Percentiles rank a stretch among this genome's conserved stretches.
Conservation (phyloP, 2,329 filamentous ascomycete species). For the Colletotrichum lini region DNA sequence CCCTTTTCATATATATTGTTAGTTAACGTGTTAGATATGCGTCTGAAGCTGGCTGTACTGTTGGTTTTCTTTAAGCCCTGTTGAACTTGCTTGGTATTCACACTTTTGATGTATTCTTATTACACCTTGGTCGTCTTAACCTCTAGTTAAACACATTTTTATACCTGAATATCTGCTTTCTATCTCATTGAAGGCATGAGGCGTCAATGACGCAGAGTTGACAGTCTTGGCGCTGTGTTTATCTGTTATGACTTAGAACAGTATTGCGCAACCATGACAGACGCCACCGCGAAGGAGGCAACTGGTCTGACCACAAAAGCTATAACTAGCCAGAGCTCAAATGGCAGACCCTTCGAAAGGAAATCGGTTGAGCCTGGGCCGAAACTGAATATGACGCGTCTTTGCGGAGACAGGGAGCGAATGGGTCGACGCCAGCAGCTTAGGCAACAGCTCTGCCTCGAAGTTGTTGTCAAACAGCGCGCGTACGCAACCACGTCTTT, state of each 20-base stretch:
- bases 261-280: constrained; percentile 13
- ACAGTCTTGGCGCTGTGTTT: too few species aligned
- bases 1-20: too few species aligned
- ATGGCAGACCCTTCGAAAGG: neutral
- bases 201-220: too few species aligned
- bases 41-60: too few species aligned
- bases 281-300: neutral
- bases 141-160: too few species aligned
- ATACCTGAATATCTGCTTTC: too few species aligned
- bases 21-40: too few species aligned
- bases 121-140: too few species aligned
- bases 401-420: constrained; percentile 24
- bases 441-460: constrained; percentile 21
- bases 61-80: too few species aligned
- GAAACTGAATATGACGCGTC: constrained; percentile 26
- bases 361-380: neutral
- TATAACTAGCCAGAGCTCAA: neutral
- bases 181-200: too few species aligned
- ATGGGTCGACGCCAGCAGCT: constrained; percentile 23
- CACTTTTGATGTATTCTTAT: too few species aligned
- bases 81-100: too few species aligned
- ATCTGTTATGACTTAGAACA: fast-evolving
- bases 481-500: constrained; percentile 46
- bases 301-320: neutral
- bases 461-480: constrained; percentile 31